Percentiles rank a stretch among this genome's conserved stretches.
These are phyloP conservation scores for Mycocentrospora acerina DNA, from an alignment of 2,329 filamentous ascomycete genomes.

Conservation along the genomic window DNA sequence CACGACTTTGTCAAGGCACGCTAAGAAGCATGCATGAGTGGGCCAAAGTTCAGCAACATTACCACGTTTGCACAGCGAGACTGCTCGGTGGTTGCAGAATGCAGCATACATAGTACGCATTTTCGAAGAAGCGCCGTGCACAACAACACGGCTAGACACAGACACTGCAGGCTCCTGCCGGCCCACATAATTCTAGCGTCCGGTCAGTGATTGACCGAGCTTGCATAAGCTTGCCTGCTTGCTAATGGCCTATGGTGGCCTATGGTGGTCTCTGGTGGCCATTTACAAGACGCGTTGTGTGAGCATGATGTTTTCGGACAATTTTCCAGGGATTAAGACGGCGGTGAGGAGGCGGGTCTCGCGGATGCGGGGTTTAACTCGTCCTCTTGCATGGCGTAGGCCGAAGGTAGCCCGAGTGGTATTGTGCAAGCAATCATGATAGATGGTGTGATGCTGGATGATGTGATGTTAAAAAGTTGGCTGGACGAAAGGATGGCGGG, in stretches of 20 bases:
- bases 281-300: too few relatives aligned
- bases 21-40: slow-evolving; percentile 20
- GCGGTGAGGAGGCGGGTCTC: slow-evolving; percentile 24
- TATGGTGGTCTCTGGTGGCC: slow-evolving; percentile 4
- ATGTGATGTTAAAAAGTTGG: slow-evolving; percentile 15
- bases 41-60: slow-evolving; percentile 17
- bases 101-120: neutral
- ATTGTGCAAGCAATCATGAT: slow-evolving; percentile 8
- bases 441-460: slow-evolving; percentile 29
- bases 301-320: slow-evolving; percentile 15
- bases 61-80: slow-evolving; percentile 27
- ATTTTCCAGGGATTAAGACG: slow-evolving; percentile 17
- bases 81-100: slow-evolving; percentile 29
- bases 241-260: neutral
- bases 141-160: slow-evolving; percentile 19
- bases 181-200: neutral
- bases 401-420: slow-evolving; percentile 32
- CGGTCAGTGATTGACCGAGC: slow-evolving; percentile 7
- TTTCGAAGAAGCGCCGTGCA: slow-evolving; percentile 20
- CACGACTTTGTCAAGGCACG: slow-evolving; percentile 14
- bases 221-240: slow-evolving; percentile 15
- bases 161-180: slow-evolving; percentile 8
- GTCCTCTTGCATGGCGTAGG: slow-evolving; percentile 17
- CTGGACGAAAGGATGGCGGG: slow-evolving; percentile 11
- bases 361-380: slow-evolving; percentile 21